These are phyloP conservation scores for Lepiota venenata DNA, from an alignment of 768 basidiomycete species.

Conservation along the genomic window DNA sequence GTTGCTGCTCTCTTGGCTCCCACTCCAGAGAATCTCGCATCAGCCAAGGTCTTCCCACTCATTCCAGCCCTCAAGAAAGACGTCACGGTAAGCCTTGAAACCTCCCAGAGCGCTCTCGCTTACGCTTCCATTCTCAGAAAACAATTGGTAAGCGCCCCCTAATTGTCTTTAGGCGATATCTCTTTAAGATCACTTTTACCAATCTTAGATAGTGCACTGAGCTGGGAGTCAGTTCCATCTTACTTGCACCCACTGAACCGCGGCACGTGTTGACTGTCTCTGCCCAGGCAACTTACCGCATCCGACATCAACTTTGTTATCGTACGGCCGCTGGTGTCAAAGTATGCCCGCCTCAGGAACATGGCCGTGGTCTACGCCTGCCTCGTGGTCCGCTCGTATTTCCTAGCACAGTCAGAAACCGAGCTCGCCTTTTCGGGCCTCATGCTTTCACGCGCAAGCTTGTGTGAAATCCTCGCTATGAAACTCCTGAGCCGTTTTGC, in stretches of 20 bases:
- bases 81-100: conserved; percentile 47
- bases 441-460: conserved; percentile 60
- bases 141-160: conserved; percentile 36
- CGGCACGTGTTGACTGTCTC: background rate
- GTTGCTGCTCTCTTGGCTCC: conserved; percentile 42
- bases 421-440: conserved; percentile 79
- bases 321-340: conserved; percentile 72
- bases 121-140: conserved; percentile 31
- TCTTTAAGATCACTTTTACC: conserved; percentile 13
- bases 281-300: conserved; percentile 69
- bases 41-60: conserved; percentile 77
- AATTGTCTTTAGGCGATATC: conserved; percentile 4
- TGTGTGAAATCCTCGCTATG: conserved; percentile 88
- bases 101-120: conserved; percentile 8
- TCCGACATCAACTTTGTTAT: conserved; percentile 81
- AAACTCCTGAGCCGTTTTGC: conserved; percentile 80
- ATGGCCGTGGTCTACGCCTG: conserved; percentile 74
- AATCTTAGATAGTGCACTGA: conserved; percentile 60
- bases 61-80: conserved; percentile 72
- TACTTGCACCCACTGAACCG: background rate
- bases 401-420: conserved; percentile 60
- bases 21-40: conserved; percentile 51
- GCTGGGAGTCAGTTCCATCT: conserved; percentile 66
- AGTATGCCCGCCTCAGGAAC: conserved; percentile 76
- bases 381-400: conserved; percentile 77